Base-by-base conservation (phyloP, 306 rosid species). In the Glycyrrhiza uralensis region DNA sequence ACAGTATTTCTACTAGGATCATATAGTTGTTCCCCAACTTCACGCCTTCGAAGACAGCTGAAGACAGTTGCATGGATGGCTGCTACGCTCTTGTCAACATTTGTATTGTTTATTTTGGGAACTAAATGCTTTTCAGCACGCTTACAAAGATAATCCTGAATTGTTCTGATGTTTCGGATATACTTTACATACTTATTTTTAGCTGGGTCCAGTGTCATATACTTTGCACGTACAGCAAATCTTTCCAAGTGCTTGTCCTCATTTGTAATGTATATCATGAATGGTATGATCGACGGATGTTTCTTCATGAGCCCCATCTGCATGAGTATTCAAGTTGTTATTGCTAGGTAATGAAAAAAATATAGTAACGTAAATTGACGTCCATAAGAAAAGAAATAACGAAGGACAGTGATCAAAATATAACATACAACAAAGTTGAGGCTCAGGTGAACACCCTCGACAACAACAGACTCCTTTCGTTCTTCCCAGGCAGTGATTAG, bases 301-400 rank as follows among this genome's bases (percentile, higher is more conserved):
- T 91, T 94, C 82, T 91, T 94, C 98, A 94, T 94, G 46, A 94
- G 97, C 60, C 98, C 98, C 98, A 94, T 91, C 97, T 94, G 86
- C 62, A 49, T 15, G 50, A 81, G 54, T 49, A 56, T 62, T 51
- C 29, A 41, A 39, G 61, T 23, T 23, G 39, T 63, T 19, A 72
- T 35, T 80, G 82, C 80, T 32, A 63, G 51, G 54, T 6, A 20
- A 77, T 7, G 7, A 15, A 19, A 50, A 59, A 59, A 39, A 39
- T 52, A 41, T 33, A 20, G n/a, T 2, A 51, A 47, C 58, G 73
- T 42, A 50, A 56, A 14, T 49, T 19, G 35, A 23, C 62, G 44
- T 41, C 2, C 17, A 29, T 32, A 18, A 26, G 33, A 23, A 71
- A 67, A 51, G 4, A 44, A 74, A 54, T 42, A 62, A 23, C 20